A percentile compares a stretch with the other conserved stretches of the same genome.
Evolutionary conservation across 768 basidiomycete genomes (phyloP).

Genomic region (Saitozyma sp.): DNA sequence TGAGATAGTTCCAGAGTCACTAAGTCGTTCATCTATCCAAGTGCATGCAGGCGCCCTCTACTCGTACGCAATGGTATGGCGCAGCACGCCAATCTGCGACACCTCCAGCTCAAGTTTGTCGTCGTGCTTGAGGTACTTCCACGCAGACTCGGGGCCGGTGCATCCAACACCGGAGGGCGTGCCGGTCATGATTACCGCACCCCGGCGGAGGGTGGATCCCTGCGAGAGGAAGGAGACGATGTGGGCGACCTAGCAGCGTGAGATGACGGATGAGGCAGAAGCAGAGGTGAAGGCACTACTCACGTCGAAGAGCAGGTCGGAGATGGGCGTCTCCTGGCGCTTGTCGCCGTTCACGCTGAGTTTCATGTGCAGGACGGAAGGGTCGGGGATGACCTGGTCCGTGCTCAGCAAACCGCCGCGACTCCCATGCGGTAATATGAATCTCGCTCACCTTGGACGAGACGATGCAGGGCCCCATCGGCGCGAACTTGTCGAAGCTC

Average conservation of each 20-base stretch:
- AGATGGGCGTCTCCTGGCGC: slow-evolving; percentile 11
- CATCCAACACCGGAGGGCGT: slow-evolving; percentile 70
- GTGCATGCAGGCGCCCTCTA: no score
- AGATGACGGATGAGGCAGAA: neutral
- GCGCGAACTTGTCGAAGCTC: slow-evolving; percentile 45
- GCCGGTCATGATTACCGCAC: slow-evolving; percentile 74
- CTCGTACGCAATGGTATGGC: slow-evolving; percentile 10
- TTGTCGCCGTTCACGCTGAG: slow-evolving; percentile 22
- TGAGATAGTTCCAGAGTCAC: no score
- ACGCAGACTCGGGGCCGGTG: neutral
- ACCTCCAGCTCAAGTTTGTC: slow-evolving; percentile 13
- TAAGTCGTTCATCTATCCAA: no score
- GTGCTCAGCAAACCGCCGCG: no score
- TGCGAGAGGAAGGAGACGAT: slow-evolving; percentile 73
- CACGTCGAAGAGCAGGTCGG: slow-evolving; percentile 15
- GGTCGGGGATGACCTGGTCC: slow-evolving; percentile 23
- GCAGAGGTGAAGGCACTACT: slow-evolving; percentile 8
- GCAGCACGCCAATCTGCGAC: slow-evolving; percentile 11
- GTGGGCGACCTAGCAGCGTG: slow-evolving; percentile 4
- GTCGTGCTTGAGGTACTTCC: slow-evolving; percentile 3
- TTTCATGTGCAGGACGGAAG: slow-evolving; percentile 25
- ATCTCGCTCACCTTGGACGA: slow-evolving; percentile 3
- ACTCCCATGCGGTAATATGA: no score
- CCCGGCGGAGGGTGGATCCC: slow-evolving; percentile 76
- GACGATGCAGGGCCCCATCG: slow-evolving; percentile 47